Conservation (phyloP, 768 basidiomycete genomes). For the Russula griseocarnosa region DNA sequence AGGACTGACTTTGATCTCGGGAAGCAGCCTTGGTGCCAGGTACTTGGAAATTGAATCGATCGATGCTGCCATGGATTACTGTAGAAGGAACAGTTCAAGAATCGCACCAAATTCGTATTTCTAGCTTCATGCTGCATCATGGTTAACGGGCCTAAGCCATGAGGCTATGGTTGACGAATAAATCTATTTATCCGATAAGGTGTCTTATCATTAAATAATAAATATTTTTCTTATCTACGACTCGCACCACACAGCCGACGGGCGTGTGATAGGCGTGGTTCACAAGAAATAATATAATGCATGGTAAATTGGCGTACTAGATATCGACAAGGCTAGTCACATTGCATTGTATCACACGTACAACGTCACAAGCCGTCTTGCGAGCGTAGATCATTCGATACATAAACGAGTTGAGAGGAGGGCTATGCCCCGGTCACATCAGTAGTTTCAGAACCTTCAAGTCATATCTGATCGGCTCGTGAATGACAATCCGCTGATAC, state of each 20-base stretch:
- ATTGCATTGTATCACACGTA: too few species aligned
- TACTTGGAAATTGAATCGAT: constrained; percentile 3
- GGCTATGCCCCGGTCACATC: too few species aligned
- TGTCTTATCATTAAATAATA: too few species aligned
- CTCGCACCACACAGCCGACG: too few species aligned
- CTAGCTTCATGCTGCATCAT: not conserved
- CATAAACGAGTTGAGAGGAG: too few species aligned
- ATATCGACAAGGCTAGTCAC: too few species aligned
- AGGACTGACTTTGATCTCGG: constrained; percentile 11
- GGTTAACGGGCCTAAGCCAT: not conserved
- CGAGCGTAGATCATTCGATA: not conserved
- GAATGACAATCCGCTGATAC: not conserved
- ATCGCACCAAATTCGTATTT: not conserved
- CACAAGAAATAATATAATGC: too few species aligned
- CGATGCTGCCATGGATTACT: not conserved
- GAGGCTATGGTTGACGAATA: not conserved
- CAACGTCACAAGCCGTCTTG: not conserved
- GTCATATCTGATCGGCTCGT: not conserved
- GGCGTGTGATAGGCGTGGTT: too few species aligned
- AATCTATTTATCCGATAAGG: not conserved
- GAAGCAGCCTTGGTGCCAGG: constrained; percentile 8
- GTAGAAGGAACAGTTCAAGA: not conserved
- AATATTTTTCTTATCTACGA: too few species aligned
- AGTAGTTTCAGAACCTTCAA: too few species aligned
- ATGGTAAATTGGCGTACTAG: too few species aligned